Base-by-base conservation (phyloP, 352 stramenopile species). In the Thraustochytrium sp. region DNA sequence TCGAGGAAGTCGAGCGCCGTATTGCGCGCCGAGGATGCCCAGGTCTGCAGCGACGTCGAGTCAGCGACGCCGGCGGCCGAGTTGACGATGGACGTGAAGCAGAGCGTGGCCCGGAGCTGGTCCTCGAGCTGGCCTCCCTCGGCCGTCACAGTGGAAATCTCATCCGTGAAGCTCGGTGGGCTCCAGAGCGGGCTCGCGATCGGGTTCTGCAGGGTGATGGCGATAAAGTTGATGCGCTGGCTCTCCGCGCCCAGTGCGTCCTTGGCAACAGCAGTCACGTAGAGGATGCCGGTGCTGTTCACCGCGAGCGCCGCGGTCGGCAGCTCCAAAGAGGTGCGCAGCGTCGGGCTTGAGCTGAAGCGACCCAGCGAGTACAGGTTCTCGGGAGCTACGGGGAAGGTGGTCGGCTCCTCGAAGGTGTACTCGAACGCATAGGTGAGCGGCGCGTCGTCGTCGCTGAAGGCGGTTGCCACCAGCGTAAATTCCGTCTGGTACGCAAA, bases 361-460 rank as follows among this genome's bases (percentile, higher is more conserved):
- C 26, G 42, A 3, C 42, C 42, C 2, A 77, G 49, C 29, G 65
- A 46, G 64, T 62, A 77, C 13, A 36, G 68, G 42, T 62, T n/a
- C 26, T 55, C 42, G 29, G 65, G 42, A 77, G 5, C 13, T 13
- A 77, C 49, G 18, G 26, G 29, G 11, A 62, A 13, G 2, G 26
- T 36, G 0, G 65, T 62, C 13, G 65, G 65, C 36, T 77, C 42
- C 18, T 62, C 26, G 34, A 77, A 77, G 1, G 65, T 77, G 46
- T 77, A 77, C 65, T 77, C 65, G 46, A 77, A 77, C 0, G 65
- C 38, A 3, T 77, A 77, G 29, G 42, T 62, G 11, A 77, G 26
- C 18, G 65, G 49, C 21, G 42, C 64, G 26, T 77, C 34, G 13
- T 77, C 65, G 46, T 77, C 65, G 9, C 42, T 77, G 34, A 77